Conservation (phyloP, 257 asterid genomes). For the Dorcoceras hygrometricum region DNA sequence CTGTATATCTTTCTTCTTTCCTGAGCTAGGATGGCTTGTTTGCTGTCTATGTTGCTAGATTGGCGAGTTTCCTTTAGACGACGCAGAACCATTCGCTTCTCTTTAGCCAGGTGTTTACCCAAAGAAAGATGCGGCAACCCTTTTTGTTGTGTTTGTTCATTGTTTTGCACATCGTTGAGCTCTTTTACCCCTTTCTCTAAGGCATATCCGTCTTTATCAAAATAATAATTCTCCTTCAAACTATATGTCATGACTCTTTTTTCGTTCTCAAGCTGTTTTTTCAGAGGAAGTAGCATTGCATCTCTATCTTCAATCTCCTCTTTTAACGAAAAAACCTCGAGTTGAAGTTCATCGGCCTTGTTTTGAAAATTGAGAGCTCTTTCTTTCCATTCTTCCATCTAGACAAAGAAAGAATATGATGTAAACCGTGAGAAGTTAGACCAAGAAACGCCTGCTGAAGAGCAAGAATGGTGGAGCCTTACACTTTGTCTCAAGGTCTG, state of each 20-base stretch:
- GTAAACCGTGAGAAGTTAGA: background rate
- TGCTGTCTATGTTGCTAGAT: conserved; percentile 18
- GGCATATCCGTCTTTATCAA: conserved; percentile 12
- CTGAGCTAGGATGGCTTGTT: conserved; percentile 25
- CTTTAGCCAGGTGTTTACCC: conserved; percentile 72
- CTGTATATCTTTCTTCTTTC: conserved; percentile 26
- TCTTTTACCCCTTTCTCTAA: conserved; percentile 11
- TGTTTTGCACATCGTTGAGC: conserved; percentile 10
- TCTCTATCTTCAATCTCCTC: conserved; percentile 29
- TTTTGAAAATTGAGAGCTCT: conserved; percentile 46
- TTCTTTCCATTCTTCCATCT: conserved; percentile 81
- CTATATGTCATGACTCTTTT: conserved; percentile 21
- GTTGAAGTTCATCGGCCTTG: conserved; percentile 44
- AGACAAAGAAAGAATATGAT: background rate
- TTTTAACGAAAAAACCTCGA: conserved; percentile 33
- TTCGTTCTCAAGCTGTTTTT: conserved; percentile 43
- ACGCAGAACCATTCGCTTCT: conserved; percentile 43
- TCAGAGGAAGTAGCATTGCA: conserved; percentile 20
- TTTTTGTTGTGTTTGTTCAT: conserved; percentile 17
- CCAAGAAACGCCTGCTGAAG: background rate
- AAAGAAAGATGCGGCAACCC: conserved; percentile 46
- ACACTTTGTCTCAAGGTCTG: conserved; percentile 51
- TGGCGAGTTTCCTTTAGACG: conserved; percentile 34
- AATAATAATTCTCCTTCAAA: conserved; percentile 14
- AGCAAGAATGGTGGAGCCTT: conserved; percentile 28